Base-by-base conservation (phyloP, 805 yeast species). In the Metschnikowia matae region DNA sequence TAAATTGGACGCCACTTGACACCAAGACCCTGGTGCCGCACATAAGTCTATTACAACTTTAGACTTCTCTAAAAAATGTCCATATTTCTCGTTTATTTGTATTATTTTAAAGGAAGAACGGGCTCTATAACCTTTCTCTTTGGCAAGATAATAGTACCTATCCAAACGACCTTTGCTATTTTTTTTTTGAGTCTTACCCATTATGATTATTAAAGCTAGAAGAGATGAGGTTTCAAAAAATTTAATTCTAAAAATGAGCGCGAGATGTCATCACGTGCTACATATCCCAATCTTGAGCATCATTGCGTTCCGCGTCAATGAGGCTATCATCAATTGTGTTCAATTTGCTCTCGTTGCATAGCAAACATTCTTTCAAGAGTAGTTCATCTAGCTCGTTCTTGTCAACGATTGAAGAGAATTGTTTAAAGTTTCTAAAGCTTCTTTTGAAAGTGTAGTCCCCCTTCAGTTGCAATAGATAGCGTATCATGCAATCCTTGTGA, bases 1-100 rank as follows among this genome's bases (percentile, higher is more conserved):
- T 48, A 89, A 70, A 54, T 90, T 87, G 1, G 96, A 83, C 0
- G 99, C 99, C 40, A 94, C 98, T 74, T 94, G 99, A 79, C 99
- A 94, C 99, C 99, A 94, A 3, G 97, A 89, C 50, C 99, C 99
- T 39, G 98, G 98, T 10, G 99, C 99, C 48, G 98, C 98, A 84
- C 99, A 94, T 61, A 94, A 77, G 79, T 94, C 99, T 47, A 94
- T 88, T 40, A 94, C 97, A 40, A 94, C 98, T 68, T 89, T 94
- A 17, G 97, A 89, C 65, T 89, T 87, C 61, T 91, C 97, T 48
- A 91, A 73, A 67, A 94, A 94, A 69, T 91, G 96, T 34, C 97
- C 97, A 76, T 83, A 94, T 67, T 94, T 94, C 66, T 94, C 97
- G 72, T 94, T 94, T 54, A 94, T 88, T 69, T 94, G 99, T 53